Percentiles rank a stretch among this genome's conserved stretches.
Evolutionary conservation across 108 stramenopile species (phyloP).

Genomic region (Cylindrotheca fusiformis): DNA sequence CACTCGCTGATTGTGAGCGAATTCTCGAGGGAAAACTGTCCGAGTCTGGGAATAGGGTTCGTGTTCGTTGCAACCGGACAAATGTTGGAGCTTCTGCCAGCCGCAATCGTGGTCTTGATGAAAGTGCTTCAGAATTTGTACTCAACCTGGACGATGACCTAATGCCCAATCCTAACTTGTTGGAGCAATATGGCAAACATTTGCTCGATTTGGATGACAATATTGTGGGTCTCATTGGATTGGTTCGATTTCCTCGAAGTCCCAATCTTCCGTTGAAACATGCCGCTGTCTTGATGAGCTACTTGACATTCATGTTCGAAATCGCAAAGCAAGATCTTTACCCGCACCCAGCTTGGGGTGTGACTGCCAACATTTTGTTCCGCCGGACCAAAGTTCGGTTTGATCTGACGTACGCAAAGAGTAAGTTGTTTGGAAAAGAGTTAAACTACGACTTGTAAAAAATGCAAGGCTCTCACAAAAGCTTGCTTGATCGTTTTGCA

Average conservation of each 20-base stretch:
- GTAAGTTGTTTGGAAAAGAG: neutral
- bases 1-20: constrained; percentile 9
- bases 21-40: constrained; percentile 23
- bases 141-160: constrained; percentile 50
- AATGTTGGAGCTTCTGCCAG: constrained; percentile 47
- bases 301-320: constrained; percentile 53
- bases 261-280: constrained; percentile 27
- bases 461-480: too few relatives aligned
- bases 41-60: constrained; percentile 25
- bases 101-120: constrained; percentile 36
- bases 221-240: constrained; percentile 34
- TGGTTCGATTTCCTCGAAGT: constrained; percentile 44
- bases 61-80: constrained; percentile 34
- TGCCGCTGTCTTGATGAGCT: constrained; percentile 57
- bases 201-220: constrained; percentile 1
- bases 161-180: constrained; percentile 29
- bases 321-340: constrained; percentile 36
- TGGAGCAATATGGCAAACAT: constrained; percentile 18
- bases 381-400: constrained; percentile 35
- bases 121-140: constrained; percentile 45
- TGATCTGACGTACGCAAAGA: constrained; percentile 49
- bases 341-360: constrained; percentile 54
- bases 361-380: constrained; percentile 59
- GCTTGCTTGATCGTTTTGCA: too few relatives aligned
- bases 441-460: too few relatives aligned